These are phyloP conservation scores for Umbelopsis isabellina DNA, from an alignment of 192 early-diverging fungal genomes.

Conservation along the genomic window DNA sequence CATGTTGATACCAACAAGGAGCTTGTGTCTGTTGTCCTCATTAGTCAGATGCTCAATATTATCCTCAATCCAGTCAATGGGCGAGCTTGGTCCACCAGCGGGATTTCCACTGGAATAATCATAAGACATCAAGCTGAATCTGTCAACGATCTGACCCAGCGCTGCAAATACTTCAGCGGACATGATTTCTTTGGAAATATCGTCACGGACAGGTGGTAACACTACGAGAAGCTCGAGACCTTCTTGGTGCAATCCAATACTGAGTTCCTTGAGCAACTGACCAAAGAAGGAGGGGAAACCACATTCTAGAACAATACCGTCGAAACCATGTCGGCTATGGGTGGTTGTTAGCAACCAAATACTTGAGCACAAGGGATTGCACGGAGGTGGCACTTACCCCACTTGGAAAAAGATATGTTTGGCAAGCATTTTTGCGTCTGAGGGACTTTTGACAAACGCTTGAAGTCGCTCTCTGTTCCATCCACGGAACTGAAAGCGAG, in stretches of 20 bases:
- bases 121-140: slow-evolving; percentile 46
- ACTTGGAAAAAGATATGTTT: slow-evolving; percentile 30
- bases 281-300: slow-evolving; percentile 29
- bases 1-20: slow-evolving; percentile 43
- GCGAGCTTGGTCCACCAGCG: slow-evolving; percentile 36
- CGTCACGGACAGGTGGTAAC: slow-evolving; percentile 31
- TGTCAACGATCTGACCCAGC: slow-evolving; percentile 33
- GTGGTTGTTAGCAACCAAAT: not conserved
- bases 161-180: slow-evolving; percentile 20
- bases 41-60: slow-evolving; percentile 38
- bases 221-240: slow-evolving; percentile 34
- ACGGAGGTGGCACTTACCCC: slow-evolving; percentile 23
- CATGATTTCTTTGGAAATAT: slow-evolving; percentile 21
- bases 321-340: slow-evolving; percentile 35
- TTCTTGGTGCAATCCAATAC: slow-evolving; percentile 19
- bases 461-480: slow-evolving; percentile 31
- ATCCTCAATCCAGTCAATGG: slow-evolving; percentile 46
- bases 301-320: slow-evolving; percentile 41
- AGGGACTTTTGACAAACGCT: slow-evolving; percentile 23
- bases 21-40: slow-evolving; percentile 31
- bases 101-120: slow-evolving; percentile 35
- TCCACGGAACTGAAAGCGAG: slow-evolving; percentile 38
- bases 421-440: slow-evolving; percentile 23
- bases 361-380: not conserved
- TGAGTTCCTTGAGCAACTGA: slow-evolving; percentile 24